phyloP scores from a whole-genome alignment of 805 yeast genomes.

The Cyberlindnera euphorbiiphila region DNA sequence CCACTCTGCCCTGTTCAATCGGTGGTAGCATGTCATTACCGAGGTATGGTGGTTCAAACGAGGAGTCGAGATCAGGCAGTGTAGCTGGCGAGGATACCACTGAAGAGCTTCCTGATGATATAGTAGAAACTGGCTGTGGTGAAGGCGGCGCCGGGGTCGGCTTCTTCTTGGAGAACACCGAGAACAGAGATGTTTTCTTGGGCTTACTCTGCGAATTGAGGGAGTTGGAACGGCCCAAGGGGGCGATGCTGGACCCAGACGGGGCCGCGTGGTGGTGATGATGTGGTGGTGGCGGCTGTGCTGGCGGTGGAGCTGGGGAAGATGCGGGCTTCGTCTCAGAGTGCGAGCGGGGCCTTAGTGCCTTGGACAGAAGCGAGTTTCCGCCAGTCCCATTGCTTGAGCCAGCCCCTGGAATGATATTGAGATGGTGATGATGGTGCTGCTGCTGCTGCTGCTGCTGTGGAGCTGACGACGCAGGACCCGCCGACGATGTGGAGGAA shows the following conservation, averaged over 20 bases:
- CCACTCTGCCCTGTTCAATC: constrained; percentile 30
- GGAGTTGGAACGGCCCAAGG: constrained; percentile 21
- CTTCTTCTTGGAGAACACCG: constrained; percentile 31
- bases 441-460: constrained; percentile 7
- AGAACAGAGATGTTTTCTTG: constrained; percentile 25
- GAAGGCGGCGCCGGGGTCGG: constrained; percentile 18
- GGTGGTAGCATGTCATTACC: constrained; percentile 7
- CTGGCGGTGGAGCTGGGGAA: not conserved
- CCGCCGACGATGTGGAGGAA: constrained; percentile 11
- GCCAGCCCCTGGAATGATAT: not conserved
- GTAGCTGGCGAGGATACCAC: constrained; percentile 12
- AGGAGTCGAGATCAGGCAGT: constrained; percentile 11
- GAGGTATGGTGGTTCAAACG: constrained; percentile 17
- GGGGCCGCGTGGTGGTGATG: constrained; percentile 1
- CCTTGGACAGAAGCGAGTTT: constrained; percentile 23
- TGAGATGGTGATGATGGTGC: constrained; percentile 21
- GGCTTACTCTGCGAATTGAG: constrained; percentile 21
- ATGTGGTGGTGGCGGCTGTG: too few relatives aligned
- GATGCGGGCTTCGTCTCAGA: constrained; percentile 21
- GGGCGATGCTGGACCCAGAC: too few relatives aligned
- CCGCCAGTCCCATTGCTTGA: constrained; percentile 3
- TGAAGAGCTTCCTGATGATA: constrained; percentile 7
- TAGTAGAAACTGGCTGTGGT: constrained; percentile 22
- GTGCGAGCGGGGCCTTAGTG: constrained; percentile 25
- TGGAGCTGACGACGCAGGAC: constrained; percentile 6